Percentiles rank a stretch among this genome's conserved stretches.
These are phyloP conservation scores for Daldinia loculata DNA, from an alignment of 495 filamentous ascomycete genomes.

Conservation along the genomic window DNA sequence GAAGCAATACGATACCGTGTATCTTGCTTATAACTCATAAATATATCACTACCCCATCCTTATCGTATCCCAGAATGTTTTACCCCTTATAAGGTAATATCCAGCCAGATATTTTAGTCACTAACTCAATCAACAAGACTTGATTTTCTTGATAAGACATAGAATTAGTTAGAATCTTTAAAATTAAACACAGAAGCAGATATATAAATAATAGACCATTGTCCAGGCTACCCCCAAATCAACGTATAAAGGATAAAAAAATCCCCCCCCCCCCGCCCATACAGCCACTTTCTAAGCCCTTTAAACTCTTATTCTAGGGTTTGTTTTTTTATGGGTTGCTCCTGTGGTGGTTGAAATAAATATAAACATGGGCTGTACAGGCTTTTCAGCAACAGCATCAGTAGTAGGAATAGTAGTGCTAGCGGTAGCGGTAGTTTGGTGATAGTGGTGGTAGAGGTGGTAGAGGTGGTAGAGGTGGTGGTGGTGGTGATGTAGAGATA, in stretches of 20 bases:
- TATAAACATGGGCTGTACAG: not conserved
- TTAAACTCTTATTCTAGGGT: not conserved
- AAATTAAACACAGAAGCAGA: no score
- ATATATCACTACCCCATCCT: no score
- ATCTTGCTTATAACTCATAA: no score
- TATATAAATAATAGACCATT: not conserved
- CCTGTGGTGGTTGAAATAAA: not conserved
- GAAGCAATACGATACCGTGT: no score
- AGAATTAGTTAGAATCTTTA: no score
- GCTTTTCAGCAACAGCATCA: not conserved
- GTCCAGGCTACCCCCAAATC: not conserved
- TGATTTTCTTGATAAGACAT: no score
- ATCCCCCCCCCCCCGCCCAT: not conserved
- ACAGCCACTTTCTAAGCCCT: not conserved
- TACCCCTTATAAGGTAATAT: no score
- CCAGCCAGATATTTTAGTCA: no score
- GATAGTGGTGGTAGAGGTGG: not conserved
- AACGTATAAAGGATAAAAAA: not conserved
- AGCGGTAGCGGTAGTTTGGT: not conserved
- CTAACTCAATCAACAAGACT: no score
- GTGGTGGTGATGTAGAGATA: not conserved
- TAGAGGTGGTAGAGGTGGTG: no score
- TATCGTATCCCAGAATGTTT: no score
- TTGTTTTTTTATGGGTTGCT: not conserved
- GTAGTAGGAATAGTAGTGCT: not conserved